phyloP scores from a whole-genome alignment of 2,329 filamentous ascomycete species.

The Nothophoma quercina region DNA sequence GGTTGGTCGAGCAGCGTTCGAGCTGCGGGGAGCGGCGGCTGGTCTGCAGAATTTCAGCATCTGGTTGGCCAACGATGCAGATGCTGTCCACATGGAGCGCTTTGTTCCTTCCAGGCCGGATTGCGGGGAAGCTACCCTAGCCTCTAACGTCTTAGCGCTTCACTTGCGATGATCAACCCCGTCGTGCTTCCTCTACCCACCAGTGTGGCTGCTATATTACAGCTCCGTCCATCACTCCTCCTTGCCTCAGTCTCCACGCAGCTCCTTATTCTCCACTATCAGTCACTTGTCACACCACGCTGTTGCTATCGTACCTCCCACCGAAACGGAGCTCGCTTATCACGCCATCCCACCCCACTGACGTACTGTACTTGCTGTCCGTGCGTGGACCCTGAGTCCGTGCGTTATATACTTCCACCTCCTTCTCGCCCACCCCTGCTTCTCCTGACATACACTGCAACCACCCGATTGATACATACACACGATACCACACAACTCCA shows the following conservation, averaged over 20 bases:
- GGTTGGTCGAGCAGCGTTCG: conserved; percentile 34
- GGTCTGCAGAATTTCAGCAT: neutral
- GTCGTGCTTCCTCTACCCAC: conserved; percentile 17
- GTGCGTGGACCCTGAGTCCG: conserved; percentile 28
- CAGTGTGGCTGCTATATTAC: conserved; percentile 35
- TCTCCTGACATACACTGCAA: conserved; percentile 14
- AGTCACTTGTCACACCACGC: conserved; percentile 21
- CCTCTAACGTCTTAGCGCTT: conserved; percentile 13
- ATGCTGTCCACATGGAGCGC: conserved; percentile 28
- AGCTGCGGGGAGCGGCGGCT: conserved; percentile 27
- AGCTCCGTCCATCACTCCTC: conserved; percentile 27
- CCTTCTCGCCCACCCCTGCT: conserved; percentile 23
- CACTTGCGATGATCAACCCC: conserved; percentile 5
- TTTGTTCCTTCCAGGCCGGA: conserved; percentile 36
- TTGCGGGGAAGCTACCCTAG: conserved; percentile 46
- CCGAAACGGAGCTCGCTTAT: conserved; percentile 27
- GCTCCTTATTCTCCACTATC: conserved; percentile 14
- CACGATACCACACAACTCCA: conserved; percentile 6
- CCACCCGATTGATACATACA: neutral
- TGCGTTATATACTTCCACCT: conserved; percentile 32
- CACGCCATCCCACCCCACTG: conserved; percentile 38
- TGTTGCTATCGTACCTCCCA: conserved; percentile 22
- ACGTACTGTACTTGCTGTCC: conserved; percentile 29
- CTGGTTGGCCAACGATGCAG: conserved; percentile 10
- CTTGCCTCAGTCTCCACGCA: conserved; percentile 12